Conservation (phyloP, 805 yeast genomes). For the Saturnispora quitensis region DNA sequence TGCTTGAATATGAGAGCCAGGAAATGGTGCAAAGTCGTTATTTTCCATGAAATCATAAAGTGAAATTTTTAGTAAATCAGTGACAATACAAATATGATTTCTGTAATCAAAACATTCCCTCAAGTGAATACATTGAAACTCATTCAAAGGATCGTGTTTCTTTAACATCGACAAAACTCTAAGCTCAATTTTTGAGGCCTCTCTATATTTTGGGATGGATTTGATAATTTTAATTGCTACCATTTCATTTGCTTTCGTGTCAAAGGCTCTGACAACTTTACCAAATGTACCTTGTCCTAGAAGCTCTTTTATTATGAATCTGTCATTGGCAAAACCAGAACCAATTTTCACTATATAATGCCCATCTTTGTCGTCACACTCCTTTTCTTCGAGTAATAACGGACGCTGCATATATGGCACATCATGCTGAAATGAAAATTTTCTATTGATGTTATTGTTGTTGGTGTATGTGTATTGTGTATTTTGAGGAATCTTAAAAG, state of each 20-base stretch:
- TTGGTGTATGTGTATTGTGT: constrained; percentile 22
- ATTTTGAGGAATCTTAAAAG: constrained; percentile 25
- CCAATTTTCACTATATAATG: constrained; percentile 57
- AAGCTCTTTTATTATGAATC: constrained; percentile 58
- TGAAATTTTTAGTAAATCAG: constrained; percentile 76
- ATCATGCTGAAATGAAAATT: constrained; percentile 20
- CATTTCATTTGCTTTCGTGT: constrained; percentile 43
- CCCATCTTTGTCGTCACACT: constrained; percentile 62
- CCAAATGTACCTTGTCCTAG: constrained; percentile 94
- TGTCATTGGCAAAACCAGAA: constrained; percentile 56
- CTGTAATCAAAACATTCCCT: constrained; percentile 87
- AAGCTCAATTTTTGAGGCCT: constrained; percentile 89
- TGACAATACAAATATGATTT: constrained; percentile 90
- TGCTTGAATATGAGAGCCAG: constrained; percentile 86
- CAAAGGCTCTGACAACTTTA: constrained; percentile 78
- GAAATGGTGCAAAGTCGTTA: constrained; percentile 81
- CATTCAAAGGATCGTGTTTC: constrained; percentile 56
- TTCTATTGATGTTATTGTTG: constrained; percentile 12
- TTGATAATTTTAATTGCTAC: constrained; percentile 92
- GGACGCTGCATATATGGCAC: constrained; percentile 6
- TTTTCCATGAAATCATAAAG: constrained; percentile 83
- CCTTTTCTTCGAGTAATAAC: constrained; percentile 14
- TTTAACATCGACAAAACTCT: constrained; percentile 70
- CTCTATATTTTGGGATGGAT: constrained; percentile 88
- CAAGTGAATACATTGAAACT: constrained; percentile 73